phyloP scores from a whole-genome alignment of 2,329 filamentous ascomycete genomes.

The Emergomyces orientalis region DNA sequence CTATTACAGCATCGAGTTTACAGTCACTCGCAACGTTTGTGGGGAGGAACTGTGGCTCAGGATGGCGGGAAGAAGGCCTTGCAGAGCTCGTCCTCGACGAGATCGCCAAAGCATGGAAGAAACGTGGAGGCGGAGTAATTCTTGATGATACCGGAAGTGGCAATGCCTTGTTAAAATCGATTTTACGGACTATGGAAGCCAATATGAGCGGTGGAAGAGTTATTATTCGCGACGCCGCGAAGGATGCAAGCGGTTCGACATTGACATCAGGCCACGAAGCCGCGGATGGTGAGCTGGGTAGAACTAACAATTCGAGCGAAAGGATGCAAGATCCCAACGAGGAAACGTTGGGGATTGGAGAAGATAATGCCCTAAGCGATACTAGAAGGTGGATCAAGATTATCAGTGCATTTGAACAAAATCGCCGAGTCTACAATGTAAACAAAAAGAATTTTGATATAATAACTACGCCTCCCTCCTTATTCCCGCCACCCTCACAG shows the following conservation, averaged over 20 bases:
- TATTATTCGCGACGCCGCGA: constrained; percentile 14
- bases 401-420: constrained; percentile 76
- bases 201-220: constrained; percentile 75
- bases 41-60: constrained; percentile 85
- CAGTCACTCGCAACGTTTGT: constrained; percentile 81
- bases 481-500: constrained; percentile 67
- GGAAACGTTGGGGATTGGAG: constrained; percentile 11
- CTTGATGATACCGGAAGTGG: constrained; percentile 69
- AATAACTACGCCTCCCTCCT: constrained; percentile 53
- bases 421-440: constrained; percentile 42
- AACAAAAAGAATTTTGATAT: constrained; percentile 84
- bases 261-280: constrained; percentile 53
- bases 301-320: constrained; percentile 22
- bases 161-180: constrained; percentile 59
- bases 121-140: constrained; percentile 76
- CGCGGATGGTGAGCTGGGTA: constrained; percentile 40
- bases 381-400: constrained; percentile 76
- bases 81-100: constrained; percentile 91
- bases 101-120: constrained; percentile 85
- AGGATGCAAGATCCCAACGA: constrained; percentile 40
- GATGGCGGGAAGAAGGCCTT: constrained; percentile 91
- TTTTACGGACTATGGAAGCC: constrained; percentile 73
- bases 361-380: constrained; percentile 30
- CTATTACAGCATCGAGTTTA: constrained; percentile 76
- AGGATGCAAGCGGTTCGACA: constrained; percentile 40